phyloP scores from a whole-genome alignment of 2,329 filamentous ascomycete species.

The Hypoxylon sp. region DNA sequence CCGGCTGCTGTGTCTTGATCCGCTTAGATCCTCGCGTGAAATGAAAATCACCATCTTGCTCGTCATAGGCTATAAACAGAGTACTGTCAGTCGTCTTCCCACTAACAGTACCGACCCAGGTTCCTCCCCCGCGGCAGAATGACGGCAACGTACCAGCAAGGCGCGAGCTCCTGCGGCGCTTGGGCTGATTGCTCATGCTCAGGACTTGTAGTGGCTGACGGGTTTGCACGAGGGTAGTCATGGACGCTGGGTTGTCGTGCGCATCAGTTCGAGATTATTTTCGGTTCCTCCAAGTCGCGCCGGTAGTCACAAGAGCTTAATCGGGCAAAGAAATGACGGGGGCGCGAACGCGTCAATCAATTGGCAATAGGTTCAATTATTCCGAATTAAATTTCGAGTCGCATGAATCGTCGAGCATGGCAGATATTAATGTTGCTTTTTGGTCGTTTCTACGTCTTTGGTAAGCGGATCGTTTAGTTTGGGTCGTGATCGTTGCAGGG shows the following conservation, averaged over 20 bases:
- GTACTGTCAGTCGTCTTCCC: slow-evolving; percentile 34
- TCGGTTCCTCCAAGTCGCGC: slow-evolving; percentile 36
- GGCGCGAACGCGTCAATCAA: slow-evolving; percentile 41
- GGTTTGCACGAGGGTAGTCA: slow-evolving; percentile 78
- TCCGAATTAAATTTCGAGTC: slow-evolving; percentile 24
- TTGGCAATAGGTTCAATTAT: slow-evolving; percentile 31
- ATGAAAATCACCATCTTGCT: slow-evolving; percentile 83
- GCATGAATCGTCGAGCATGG: slow-evolving; percentile 6
- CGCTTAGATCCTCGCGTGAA: slow-evolving; percentile 79
- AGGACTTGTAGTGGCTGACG: slow-evolving; percentile 76
- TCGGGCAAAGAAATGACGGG: slow-evolving; percentile 21
- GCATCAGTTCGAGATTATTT: slow-evolving; percentile 46
- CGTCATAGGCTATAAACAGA: slow-evolving; percentile 69
- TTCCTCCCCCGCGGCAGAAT: slow-evolving; percentile 5
- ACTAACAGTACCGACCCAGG: slow-evolving; percentile 26
- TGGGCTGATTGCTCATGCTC: slow-evolving; percentile 77
- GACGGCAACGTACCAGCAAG: slow-evolving; percentile 68
- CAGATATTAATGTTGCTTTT: slow-evolving; percentile 41
- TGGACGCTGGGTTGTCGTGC: slow-evolving; percentile 66
- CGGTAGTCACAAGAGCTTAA: slow-evolving; percentile 14
- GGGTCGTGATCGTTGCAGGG: slow-evolving; percentile 30
- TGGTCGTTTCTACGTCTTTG: slow-evolving; percentile 20
- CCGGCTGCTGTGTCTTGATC: slow-evolving; percentile 70
- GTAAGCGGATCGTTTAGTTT: slow-evolving; percentile 26
- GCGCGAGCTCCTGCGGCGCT: slow-evolving; percentile 75